Evolutionary conservation across 257 asterid genomes (phyloP), one percentile per base, ranked within the genome.

Genomic region (Jacaranda copaia): DNA sequence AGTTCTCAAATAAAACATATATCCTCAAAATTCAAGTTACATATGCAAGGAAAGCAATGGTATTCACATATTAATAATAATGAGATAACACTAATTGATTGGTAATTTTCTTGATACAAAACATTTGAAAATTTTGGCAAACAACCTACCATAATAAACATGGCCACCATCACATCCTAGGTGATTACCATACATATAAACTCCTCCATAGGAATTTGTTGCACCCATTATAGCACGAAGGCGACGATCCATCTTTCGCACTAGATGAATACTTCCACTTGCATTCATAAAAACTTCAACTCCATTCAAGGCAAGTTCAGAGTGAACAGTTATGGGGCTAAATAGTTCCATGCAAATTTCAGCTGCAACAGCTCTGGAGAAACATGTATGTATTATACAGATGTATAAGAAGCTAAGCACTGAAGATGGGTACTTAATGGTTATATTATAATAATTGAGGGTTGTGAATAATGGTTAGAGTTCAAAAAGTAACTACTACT

Each of bases 201-300:
- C 95, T 70, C 96, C 97, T 70, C 96, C 97, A 35, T 95, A 89
- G 46, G 86, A 83, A 84, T 81, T 84, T 49, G 92, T 90, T 8
- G 97, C 97, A 72, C 91, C 87, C 49, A 84, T 89, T 55, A 89
- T 80, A 56, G 91, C 84, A 74, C 92, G 91, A 53, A 89, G 89
- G 67, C 95, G 91, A 39, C 87, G 62, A 45, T 87, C 90, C 73
- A 83, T 88, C 84, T 92, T 92, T 66, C 89, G 72, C 71, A 85
- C 36, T 13, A 81, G 92, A 83, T 92, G 97, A 72, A 77, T 87
- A 71, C 96, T 90, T 78, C 96, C 96, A 83, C 97, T 92, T 40
- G 97, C 95, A 89, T 92, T 92, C 91, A 90, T 85, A 51, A 92
- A 89, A n/a, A 89, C 89, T 79, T 92, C 97, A 60, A 92, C 97